Conservation (phyloP, 345 rosid species). For the Hibiscus trionum region DNA sequence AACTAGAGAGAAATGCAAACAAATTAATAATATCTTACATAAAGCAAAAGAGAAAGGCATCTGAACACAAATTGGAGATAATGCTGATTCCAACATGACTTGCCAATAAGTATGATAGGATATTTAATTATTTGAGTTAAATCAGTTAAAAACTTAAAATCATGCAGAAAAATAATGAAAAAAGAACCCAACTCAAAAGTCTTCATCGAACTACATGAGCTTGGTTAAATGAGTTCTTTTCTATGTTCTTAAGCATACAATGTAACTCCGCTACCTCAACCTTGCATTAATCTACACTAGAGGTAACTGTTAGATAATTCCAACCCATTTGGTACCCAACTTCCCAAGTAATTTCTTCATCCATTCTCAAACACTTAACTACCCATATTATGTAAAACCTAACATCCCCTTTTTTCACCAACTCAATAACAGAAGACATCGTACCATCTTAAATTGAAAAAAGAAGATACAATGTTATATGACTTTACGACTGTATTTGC, state of each 20-base stretch:
- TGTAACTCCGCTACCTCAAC: background rate
- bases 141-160: background rate
- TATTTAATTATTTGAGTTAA: background rate
- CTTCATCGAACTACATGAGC: background rate
- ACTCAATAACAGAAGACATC: background rate
- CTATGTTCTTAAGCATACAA: background rate
- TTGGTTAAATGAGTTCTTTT: background rate
- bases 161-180: background rate
- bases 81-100: background rate
- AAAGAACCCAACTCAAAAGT: background rate
- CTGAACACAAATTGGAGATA: background rate
- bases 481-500: background rate
- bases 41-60: background rate
- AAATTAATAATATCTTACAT: background rate
- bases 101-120: background rate
- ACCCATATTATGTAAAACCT: background rate
- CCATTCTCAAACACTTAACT: background rate
- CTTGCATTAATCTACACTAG: background rate
- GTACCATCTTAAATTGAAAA: no score
- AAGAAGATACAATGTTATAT: no score
- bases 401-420: background rate
- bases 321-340: background rate
- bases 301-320: background rate
- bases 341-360: background rate
- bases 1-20: background rate